Base-by-base conservation (phyloP, 352 stramenopile species). In the Pythium phragmiticola region DNA sequence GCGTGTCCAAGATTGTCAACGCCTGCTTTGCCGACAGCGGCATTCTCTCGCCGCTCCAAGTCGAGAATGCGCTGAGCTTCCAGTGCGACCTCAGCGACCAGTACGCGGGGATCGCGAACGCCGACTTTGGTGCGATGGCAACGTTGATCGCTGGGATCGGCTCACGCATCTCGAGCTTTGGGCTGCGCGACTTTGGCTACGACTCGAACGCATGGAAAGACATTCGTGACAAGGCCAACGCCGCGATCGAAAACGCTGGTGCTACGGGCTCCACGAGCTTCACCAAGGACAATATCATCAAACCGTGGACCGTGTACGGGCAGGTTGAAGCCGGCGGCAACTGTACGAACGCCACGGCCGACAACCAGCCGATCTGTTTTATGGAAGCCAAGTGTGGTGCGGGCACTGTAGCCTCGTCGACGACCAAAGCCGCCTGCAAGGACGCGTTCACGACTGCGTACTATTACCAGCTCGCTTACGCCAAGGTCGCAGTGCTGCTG, bases 11-110 rank as follows among this genome's bases (percentile, higher is more conserved):
- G 9, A 84, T 90, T 60, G 67, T 84, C 26, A 89, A 87, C 52
- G 69, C 83, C 9, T 94, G 85, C 66, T 89, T 94, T 57, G 75
- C 84, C n/a, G 81, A 85, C 60, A 84, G 55, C 36, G 80, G 72
- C 62, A 75, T 89, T 17, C 68, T 92, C 7, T 56, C 66, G n/a
- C 79, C 85, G 2, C 65, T 94, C 1, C 65, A 75, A 1, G 69
- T 94, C 8, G 74, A 90, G 7, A 28, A 63, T 2, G 63, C 74
- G 12, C 51, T 92, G 23, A 65, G 59, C 0, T 90, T 90, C 62
- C 87, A 83, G 30, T 94, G 85, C 57, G 73, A 73, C 11, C 52
- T 91, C 8, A 78, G 87, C 48, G 85, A 94, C 13, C 73, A 78
- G 36, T 90, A 88, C 63, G 63, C 65, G 0, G 54, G 72, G 3